phyloP scores from a whole-genome alignment of 176 grass and related monocot species.

The Paspalum vaginatum region DNA sequence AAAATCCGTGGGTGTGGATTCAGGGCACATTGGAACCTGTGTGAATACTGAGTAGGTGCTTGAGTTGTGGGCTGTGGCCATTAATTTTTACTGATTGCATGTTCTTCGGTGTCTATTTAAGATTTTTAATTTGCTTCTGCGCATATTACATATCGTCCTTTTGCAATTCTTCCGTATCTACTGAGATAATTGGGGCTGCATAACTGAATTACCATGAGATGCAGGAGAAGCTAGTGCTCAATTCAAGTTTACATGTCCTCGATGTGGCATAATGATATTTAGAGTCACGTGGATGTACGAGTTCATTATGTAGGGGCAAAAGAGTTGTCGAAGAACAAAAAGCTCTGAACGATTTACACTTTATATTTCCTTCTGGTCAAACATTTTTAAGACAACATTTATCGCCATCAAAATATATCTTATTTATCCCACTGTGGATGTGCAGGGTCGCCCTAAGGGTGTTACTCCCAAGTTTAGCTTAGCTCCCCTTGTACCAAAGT shows the following conservation, averaged over 20 bases:
- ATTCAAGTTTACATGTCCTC: not conserved
- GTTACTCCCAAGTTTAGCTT: constrained; percentile 52
- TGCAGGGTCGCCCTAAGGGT: constrained; percentile 53
- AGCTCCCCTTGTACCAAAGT: constrained; percentile 53
- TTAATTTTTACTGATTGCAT: not conserved
- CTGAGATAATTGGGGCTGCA: not conserved
- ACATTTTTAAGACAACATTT: not conserved
- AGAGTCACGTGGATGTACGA: not conserved
- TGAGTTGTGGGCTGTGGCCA: not conserved
- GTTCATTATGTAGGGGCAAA: not conserved
- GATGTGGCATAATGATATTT: not conserved
- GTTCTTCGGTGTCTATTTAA: not conserved
- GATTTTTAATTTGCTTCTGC: not conserved
- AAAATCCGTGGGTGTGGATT: not conserved
- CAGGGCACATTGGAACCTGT: not conserved
- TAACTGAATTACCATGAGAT: not conserved
- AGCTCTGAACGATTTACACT: not conserved
- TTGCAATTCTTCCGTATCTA: not conserved
- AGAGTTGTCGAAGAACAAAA: not conserved
- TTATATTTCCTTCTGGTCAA: not conserved
- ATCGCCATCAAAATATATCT: not conserved
- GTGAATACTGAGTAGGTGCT: not conserved
- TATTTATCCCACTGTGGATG: not conserved
- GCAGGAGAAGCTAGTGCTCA: not conserved
- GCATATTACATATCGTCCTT: not conserved